Percentiles rank a stretch among this genome's conserved stretches.
Evolutionary conservation across 2,329 filamentous ascomycete genomes (phyloP).

Genomic region (Penicillium oxalicum): DNA sequence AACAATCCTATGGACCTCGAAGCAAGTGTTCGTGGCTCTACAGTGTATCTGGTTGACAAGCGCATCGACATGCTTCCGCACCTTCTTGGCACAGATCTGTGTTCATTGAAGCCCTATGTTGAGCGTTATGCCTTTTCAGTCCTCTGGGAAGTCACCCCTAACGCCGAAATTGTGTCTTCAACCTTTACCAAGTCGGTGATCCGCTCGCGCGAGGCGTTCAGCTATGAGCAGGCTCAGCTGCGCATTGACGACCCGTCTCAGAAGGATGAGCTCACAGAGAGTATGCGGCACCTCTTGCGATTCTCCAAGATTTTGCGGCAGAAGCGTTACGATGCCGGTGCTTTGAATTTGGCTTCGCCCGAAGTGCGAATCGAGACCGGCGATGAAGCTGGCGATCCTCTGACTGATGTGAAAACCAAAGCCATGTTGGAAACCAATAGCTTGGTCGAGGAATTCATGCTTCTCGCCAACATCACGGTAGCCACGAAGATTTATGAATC

Average conservation of each 20-base stretch:
- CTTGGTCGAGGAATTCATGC: conserved; percentile 97
- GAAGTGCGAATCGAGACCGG: conserved; percentile 94
- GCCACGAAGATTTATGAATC: conserved; percentile 83
- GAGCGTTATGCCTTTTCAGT: conserved; percentile 84
- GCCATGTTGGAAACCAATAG: conserved; percentile 92
- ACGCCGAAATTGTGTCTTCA: conserved; percentile 78
- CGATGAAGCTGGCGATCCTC: conserved; percentile 90
- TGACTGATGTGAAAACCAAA: conserved; percentile 88
- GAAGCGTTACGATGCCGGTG: conserved; percentile 93
- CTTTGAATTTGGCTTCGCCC: conserved; percentile 91
- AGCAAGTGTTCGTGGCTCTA: conserved; percentile 88
- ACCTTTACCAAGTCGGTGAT: conserved; percentile 97
- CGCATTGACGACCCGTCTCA: conserved; percentile 86
- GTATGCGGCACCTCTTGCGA: conserved; percentile 79
- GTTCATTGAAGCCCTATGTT: conserved; percentile 95
- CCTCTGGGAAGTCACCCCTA: conserved; percentile 78
- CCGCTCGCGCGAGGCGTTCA: conserved; percentile 91
- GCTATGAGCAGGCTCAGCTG: conserved; percentile 92
- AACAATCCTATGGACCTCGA: conserved; percentile 96
- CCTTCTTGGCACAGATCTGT: conserved; percentile 90
- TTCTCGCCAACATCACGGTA: conserved; percentile 94
- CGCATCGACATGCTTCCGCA: conserved; percentile 99
- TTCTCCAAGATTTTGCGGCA: conserved; percentile 90
- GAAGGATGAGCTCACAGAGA: conserved; percentile 79
- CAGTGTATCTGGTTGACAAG: conserved; percentile 96